These are phyloP conservation scores for Penicillium sp. DNA, from an alignment of 2,329 filamentous ascomycete species.

Conservation along the genomic window DNA sequence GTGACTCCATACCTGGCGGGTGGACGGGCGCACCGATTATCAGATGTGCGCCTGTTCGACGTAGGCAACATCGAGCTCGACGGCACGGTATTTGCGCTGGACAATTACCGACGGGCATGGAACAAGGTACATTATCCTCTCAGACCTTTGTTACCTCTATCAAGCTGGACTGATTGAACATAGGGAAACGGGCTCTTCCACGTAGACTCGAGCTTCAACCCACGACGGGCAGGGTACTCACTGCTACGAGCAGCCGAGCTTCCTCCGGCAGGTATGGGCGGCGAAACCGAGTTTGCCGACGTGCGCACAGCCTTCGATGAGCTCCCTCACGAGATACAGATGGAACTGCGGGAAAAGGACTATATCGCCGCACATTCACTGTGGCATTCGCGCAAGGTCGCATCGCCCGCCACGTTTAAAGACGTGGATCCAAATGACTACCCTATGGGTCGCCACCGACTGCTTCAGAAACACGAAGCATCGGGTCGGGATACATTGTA, in stretches of 20 bases:
- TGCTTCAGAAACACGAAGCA: slow-evolving; percentile 51
- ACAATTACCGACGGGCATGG: slow-evolving; percentile 40
- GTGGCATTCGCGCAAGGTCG: slow-evolving; percentile 50
- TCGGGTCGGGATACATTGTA: slow-evolving; percentile 52
- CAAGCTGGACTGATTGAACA: not conserved
- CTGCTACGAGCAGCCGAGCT: slow-evolving; percentile 48
- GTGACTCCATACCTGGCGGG: slow-evolving; percentile 46
- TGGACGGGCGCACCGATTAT: slow-evolving; percentile 47
- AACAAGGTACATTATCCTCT: slow-evolving; percentile 31
- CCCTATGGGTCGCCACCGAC: slow-evolving; percentile 44
- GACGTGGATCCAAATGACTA: slow-evolving; percentile 41
- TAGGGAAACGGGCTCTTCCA: slow-evolving; percentile 52
- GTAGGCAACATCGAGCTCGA: slow-evolving; percentile 52
- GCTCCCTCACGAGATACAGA: slow-evolving; percentile 36
- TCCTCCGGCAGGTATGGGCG: slow-evolving; percentile 46
- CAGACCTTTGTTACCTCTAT: not conserved
- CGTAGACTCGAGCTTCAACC: slow-evolving; percentile 53
- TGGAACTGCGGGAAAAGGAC: slow-evolving; percentile 36
- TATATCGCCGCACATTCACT: slow-evolving; percentile 51
- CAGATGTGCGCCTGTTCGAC: slow-evolving; percentile 53
- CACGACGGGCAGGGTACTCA: slow-evolving; percentile 49
- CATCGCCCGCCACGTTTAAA: slow-evolving; percentile 46
- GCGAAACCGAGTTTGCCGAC: slow-evolving; percentile 52
- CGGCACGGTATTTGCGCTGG: slow-evolving; percentile 41
- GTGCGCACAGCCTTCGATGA: slow-evolving; percentile 49